Base-by-base conservation (phyloP, 139 green algal species). In the Chlorella sp. region DNA sequence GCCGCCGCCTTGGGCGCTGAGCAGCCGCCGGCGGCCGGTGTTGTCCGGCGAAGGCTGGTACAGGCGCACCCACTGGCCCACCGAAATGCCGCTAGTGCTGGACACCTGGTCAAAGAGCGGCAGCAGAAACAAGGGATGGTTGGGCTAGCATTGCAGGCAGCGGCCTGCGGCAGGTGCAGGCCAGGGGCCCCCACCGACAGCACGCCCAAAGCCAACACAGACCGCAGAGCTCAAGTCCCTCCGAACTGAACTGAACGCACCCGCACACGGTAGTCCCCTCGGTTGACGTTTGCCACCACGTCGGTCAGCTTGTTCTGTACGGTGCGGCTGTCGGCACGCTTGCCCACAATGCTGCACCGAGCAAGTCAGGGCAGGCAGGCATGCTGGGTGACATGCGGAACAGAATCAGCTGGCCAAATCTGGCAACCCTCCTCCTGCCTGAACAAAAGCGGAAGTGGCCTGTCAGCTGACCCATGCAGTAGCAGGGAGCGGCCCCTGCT, bases 21-120 rank as follows among this genome's bases (percentile, higher is more conserved):
- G 60, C 58, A 73, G 40, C 2, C 64, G 38, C 13, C 77, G 56
- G 22, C 77, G 77, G 28, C 28, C 3, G 14, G 58, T 73, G 60
- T 73, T 73, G 43, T 83, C 77, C 6, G 77, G 44, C 30, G 64
- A 43, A 30, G 77, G 77, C 77, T 72, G 56, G 51, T 51, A 83
- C 38, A 83, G 40, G 22, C 60, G 60, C 56, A 83, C 58, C 77
- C 77, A 83, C 77, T 73, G 44, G 77, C 77, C 77, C 28, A 68
- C 48, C 1, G 41, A 20, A 40, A 83, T 83, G 38, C 41, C 60
- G 13, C 13, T 32, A 8, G 60, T 60, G 41, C 26, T 74, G 40
- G 77, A 38, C 9, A 83, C 77, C 77, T 83, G 77, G 65, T 14
- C 7, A 28, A 43, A 40, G 34, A 22, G 38, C 69, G 19, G 69